Base-by-base conservation (phyloP, 768 basidiomycete genomes). In the Candolleomyces aberdarensis region DNA sequence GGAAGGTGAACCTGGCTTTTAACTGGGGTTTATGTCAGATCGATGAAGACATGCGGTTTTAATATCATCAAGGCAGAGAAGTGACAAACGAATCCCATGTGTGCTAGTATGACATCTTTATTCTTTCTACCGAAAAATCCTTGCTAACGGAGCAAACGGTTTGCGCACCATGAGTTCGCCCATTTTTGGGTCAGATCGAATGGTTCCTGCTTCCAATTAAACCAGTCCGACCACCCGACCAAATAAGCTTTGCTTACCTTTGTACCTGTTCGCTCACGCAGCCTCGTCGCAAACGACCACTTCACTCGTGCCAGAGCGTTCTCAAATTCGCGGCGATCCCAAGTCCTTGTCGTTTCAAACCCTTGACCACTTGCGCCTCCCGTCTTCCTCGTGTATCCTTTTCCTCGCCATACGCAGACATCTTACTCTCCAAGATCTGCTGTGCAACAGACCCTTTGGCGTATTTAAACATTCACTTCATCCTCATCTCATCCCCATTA, bases 371-470 rank as follows among this genome's bases (percentile, higher is more conserved):
- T 57, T 31, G 32, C 20, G 72, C 74, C 76, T 72, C 74, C 72
- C 73, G 75, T 69, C 70, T 70, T 75, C 83, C 83, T 78, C 83
- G 82, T 83, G 82, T 70, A 67, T 70, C 69, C 70, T 19, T 31
- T 2, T 9, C 20, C 36, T 44, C 63, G 63, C 29, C 63, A 64
- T 80, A 78, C 81, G 83, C 81, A 81, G 76, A 71, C 73, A 74
- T 72, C 75, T 59, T 66, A 63, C 58, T 61, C 56, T 66, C 60
- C 60, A n/a, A 61, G 54, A 50, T 57, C 49, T 57, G 54, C 60
- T 60, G 54, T 51, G 57, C 56, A 51, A 47, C 54, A 56, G 60
- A 54, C 53, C 36, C 54, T 41, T 56, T 56, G 54, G 54, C 11
- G 50, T 61, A 61, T 26, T 55, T 60, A 55, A 56, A 32, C 54